These are phyloP conservation scores for Mycosarcoma mackinlayi DNA, from an alignment of 1,284 basidiomycete genomes.

Conservation along the genomic window DNA sequence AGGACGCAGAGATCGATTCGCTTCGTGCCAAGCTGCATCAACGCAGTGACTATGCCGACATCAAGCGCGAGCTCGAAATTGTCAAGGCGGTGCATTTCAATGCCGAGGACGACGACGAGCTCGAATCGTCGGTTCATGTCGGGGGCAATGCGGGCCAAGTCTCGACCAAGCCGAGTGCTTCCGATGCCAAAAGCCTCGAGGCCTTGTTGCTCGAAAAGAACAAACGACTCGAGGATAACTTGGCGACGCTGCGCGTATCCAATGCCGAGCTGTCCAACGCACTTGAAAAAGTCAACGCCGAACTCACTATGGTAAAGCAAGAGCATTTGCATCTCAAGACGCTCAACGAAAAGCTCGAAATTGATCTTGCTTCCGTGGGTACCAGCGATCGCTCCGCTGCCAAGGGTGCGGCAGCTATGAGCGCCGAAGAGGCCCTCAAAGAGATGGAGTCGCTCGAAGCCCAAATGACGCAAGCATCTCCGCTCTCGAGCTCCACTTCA, in stretches of 20 bases:
- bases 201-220: slow-evolving; percentile 91
- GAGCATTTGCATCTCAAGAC: slow-evolving; percentile 81
- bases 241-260: slow-evolving; percentile 89
- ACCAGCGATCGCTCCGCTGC: slow-evolving; percentile 4
- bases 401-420: slow-evolving; percentile 18
- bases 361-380: slow-evolving; percentile 75
- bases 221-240: slow-evolving; percentile 89
- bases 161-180: neutral
- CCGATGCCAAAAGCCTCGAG: slow-evolving; percentile 81
- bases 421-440: slow-evolving; percentile 38
- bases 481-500: slow-evolving; percentile 2
- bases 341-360: slow-evolving; percentile 90
- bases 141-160: slow-evolving; percentile 7
- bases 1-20: slow-evolving; percentile 81
- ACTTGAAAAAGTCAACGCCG: slow-evolving; percentile 71
- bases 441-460: slow-evolving; percentile 43
- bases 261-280: slow-evolving; percentile 34
- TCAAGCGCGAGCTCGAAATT: slow-evolving; percentile 71
- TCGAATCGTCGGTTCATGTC: slow-evolving; percentile 43
- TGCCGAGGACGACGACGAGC: slow-evolving; percentile 72
- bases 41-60: slow-evolving; percentile 79
- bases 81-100: slow-evolving; percentile 60
- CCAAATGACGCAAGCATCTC: slow-evolving; percentile 11
- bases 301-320: slow-evolving; percentile 74
- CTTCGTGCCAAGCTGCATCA: slow-evolving; percentile 70